Base-by-base conservation (phyloP, 2,329 filamentous ascomycete genomes). In the Penicillium sp. region DNA sequence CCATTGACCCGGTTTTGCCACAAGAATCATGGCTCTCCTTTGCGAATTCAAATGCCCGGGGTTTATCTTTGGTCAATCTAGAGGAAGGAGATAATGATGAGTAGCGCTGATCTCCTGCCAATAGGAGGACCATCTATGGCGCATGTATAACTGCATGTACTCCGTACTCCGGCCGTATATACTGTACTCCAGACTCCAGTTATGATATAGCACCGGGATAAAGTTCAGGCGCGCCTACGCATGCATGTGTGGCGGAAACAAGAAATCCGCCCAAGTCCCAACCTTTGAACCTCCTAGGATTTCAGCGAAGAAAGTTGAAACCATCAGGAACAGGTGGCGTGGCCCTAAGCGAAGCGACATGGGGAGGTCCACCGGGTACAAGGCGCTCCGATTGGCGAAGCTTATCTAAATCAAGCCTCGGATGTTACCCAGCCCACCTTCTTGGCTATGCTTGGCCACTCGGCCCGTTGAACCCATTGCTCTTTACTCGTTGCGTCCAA, bases 391-490 rank as follows among this genome's bases (percentile, higher is more conserved):
- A 47, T 56, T 56, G 19, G 53, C 24, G 42, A 56, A 56, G 53
- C 53, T 56, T 56, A 56, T 56, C 53, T 56, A 4, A 26, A 45
- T 33, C 38, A 56, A 56, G 53, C 53, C 53, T 56, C 40, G 26
- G 53, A 54, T 54, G 26, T 40, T 42, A 30, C 53, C 24, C 53
- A 42, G 53, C 53, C 30, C 38, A 35, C 40, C 40, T 56, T 56
- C 53, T 56, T 56, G 53, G 38, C 40, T 28, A 17, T 47, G 15
- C 45, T 49, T 49, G 45, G 45, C 24, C 15, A 49, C 45, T n/a
- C 15, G 45, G 26, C 45, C 26, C 24, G 24, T 49, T 30, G 15
- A 17, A 28, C 24, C 17, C 45, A n/a, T 49, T 49, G 15, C 15
- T 4, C 24, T n/a, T 49, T 9, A n/a, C 24, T 30, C 45, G 45